A percentile compares a stretch with the other conserved stretches of the same genome.
These are phyloP conservation scores for Scutellaria barbata DNA, from an alignment of 257 asterid genomes.

Conservation along the genomic window DNA sequence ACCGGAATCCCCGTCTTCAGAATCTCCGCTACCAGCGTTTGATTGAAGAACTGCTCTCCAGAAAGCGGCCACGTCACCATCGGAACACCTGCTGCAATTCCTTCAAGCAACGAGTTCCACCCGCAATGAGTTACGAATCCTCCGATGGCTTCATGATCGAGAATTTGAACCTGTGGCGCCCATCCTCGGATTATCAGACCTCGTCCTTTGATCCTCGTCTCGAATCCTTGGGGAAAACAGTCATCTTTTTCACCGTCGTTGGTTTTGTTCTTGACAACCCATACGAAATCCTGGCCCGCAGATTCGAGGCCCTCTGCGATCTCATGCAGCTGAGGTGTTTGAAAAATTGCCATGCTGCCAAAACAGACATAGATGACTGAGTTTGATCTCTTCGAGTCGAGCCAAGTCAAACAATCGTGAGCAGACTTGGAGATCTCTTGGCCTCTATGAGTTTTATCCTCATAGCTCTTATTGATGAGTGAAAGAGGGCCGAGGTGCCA, in stretches of 20 bases:
- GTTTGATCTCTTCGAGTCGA: slow-evolving; percentile 35
- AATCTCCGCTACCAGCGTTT: slow-evolving; percentile 38
- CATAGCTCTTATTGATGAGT: slow-evolving; percentile 33
- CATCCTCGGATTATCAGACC: slow-evolving; percentile 43
- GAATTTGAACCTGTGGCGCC: slow-evolving; percentile 47
- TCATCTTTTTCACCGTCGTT: background rate
- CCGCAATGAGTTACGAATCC: slow-evolving; percentile 57
- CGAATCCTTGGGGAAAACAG: slow-evolving; percentile 38
- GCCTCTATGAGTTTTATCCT: slow-evolving; percentile 40
- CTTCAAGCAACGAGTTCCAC: slow-evolving; percentile 48
- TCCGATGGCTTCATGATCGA: slow-evolving; percentile 44
- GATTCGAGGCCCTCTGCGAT: slow-evolving; percentile 46
- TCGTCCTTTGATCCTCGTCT: slow-evolving; percentile 26
- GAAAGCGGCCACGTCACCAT: slow-evolving; percentile 57
- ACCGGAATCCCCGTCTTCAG: slow-evolving; percentile 44
- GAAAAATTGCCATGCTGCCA: slow-evolving; percentile 41
- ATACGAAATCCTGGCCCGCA: slow-evolving; percentile 40
- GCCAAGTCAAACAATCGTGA: slow-evolving; percentile 43
- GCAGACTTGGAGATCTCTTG: background rate
- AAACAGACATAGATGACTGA: slow-evolving; percentile 47
- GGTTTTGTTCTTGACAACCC: slow-evolving; percentile 32
- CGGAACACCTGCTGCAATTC: slow-evolving; percentile 46
- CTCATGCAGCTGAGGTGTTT: slow-evolving; percentile 44
- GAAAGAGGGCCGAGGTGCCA: slow-evolving; percentile 51
- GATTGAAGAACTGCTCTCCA: slow-evolving; percentile 50